phyloP scores from a whole-genome alignment of 176 grass and related monocot species.

The Cenchrus americanus region DNA sequence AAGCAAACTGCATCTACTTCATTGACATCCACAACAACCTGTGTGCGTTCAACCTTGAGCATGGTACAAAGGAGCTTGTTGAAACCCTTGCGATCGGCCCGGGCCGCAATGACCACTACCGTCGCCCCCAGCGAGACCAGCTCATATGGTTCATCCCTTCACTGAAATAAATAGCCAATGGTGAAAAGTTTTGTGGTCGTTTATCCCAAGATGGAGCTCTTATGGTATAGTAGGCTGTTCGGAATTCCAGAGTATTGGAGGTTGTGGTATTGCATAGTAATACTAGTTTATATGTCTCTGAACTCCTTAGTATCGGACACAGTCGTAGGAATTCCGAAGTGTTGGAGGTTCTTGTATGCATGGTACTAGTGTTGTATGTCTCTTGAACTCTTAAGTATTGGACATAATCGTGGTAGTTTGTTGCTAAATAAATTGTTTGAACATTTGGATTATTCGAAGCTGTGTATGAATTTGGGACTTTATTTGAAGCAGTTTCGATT shows the following conservation, averaged over 20 bases:
- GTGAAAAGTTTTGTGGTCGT: background rate
- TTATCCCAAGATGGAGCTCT: slow-evolving; percentile 8
- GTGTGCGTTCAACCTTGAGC: slow-evolving; percentile 47
- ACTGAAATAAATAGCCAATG: slow-evolving; percentile 25
- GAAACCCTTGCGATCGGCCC: background rate
- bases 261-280: background rate
- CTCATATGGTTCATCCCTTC: slow-evolving; percentile 52
- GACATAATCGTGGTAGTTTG: background rate
- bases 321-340: background rate
- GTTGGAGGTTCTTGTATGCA: background rate
- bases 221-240: background rate
- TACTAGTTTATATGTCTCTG: background rate
- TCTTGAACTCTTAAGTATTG: background rate
- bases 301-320: background rate
- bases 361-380: background rate
- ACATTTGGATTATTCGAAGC: background rate
- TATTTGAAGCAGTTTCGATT: background rate
- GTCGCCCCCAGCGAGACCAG: background rate
- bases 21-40: slow-evolving; percentile 45
- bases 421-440: slow-evolving; percentile 2
- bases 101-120: background rate
- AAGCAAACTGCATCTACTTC: slow-evolving; percentile 58
- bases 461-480: background rate
- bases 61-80: slow-evolving; percentile 51
- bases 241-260: background rate